Conservation (phyloP, 2,329 filamentous ascomycete species). For the Dactylellina leptospora region DNA sequence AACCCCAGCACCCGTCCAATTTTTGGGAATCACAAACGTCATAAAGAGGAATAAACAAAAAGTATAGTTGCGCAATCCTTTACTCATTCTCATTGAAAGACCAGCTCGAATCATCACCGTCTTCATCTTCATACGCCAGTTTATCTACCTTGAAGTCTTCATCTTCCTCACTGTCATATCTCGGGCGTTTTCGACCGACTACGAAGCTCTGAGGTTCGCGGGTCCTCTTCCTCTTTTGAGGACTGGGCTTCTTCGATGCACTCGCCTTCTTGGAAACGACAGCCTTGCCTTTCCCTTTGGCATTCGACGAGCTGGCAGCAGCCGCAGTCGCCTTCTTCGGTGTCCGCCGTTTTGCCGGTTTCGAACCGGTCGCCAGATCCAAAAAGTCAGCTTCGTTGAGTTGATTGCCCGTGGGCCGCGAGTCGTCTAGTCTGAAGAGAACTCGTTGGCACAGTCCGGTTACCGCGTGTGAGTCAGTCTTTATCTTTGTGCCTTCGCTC, state of each 20-base stretch:
- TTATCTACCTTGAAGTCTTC: conserved; percentile 43
- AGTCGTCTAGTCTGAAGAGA: conserved; percentile 44
- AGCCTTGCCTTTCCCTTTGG: conserved; percentile 24
- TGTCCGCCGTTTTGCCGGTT: conserved; percentile 7
- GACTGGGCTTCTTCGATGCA: conserved; percentile 13
- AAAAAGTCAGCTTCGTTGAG: conserved; percentile 44
- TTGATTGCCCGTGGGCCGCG: conserved; percentile 44
- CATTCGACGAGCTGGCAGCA: conserved; percentile 5
- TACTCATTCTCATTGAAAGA: conserved; percentile 33
- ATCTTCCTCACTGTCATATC: conserved; percentile 44
- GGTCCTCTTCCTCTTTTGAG: conserved; percentile 11
- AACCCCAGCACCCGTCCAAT: neutral
- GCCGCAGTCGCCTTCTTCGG: conserved; percentile 11
- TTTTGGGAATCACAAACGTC: conserved; percentile 16
- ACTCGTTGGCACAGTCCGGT: conserved; percentile 36
- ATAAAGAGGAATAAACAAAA: neutral
- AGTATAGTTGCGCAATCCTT: neutral
- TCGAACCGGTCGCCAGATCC: conserved; percentile 1
- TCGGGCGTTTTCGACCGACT: conserved; percentile 25
- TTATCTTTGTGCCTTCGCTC: conserved; percentile 28
- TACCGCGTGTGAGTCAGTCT: conserved; percentile 9
- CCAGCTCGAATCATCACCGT: conserved; percentile 48
- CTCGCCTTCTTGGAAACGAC: neutral
- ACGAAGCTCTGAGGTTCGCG: conserved; percentile 29
- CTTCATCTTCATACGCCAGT: conserved; percentile 42